Conservation (phyloP, 148 eudicot genomes). For the Camellia lanceoleosa region DNA sequence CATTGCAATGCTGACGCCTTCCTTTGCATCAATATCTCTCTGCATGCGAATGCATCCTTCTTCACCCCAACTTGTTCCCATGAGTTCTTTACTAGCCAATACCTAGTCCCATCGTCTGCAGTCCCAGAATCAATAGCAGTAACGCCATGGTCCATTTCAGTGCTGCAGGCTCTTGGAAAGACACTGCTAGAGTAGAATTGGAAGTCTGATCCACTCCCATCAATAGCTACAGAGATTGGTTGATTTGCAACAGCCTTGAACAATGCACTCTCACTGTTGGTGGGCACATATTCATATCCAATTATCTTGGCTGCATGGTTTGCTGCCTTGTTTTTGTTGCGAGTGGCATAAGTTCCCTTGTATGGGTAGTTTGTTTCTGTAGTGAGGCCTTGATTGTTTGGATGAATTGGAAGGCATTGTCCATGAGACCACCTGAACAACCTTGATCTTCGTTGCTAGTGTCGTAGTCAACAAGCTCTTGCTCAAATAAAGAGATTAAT, state of each 20-base stretch:
- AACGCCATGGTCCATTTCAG: constrained; percentile 22
- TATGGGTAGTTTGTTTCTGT: constrained; percentile 26
- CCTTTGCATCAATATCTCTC: constrained; percentile 14
- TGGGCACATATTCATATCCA: constrained; percentile 20
- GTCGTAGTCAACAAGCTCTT: constrained; percentile 21
- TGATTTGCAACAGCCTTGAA: constrained; percentile 22
- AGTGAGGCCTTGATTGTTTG: constrained; percentile 13
- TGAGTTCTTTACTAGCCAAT: constrained; percentile 30
- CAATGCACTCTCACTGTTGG: constrained; percentile 26
- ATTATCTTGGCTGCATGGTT: constrained; percentile 19
- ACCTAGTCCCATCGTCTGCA: constrained; percentile 16
- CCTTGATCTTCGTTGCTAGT: constrained; percentile 5
- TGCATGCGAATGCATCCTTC: constrained; percentile 27
- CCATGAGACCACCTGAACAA: constrained; percentile 16
- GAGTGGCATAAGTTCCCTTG: constrained; percentile 12
- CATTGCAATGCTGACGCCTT: constrained; percentile 23
- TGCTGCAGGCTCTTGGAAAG: constrained; percentile 22
- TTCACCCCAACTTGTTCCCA: constrained; percentile 25
- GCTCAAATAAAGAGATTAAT: constrained; percentile 16
- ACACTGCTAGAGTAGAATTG: constrained; percentile 28
- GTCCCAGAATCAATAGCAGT: constrained; percentile 24
- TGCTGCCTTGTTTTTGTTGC: constrained; percentile 16
- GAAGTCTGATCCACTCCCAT: constrained; percentile 19
- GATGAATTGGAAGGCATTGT: constrained; percentile 12
- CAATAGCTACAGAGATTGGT: constrained; percentile 22